Evolutionary conservation across 371 early-diverging fungal genomes (phyloP).

Genomic region (Fennellomyces sp.): DNA sequence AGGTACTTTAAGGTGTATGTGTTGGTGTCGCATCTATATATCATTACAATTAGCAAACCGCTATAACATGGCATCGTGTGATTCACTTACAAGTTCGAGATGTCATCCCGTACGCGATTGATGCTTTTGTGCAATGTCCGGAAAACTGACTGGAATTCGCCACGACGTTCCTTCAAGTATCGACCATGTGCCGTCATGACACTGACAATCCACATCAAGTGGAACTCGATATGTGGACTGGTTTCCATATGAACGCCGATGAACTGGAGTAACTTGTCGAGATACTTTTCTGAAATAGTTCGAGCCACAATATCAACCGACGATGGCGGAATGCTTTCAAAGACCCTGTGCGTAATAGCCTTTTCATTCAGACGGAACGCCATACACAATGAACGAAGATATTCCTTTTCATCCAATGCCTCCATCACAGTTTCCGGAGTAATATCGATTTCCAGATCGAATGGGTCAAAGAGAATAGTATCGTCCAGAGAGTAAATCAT

Average conservation of each 20-base stretch:
- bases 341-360: constrained; percentile 72
- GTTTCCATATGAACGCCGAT: constrained; percentile 76
- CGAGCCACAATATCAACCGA: constrained; percentile 76
- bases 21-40: constrained; percentile 80
- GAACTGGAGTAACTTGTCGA: constrained; percentile 82
- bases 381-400: constrained; percentile 87
- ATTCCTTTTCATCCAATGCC: constrained; percentile 73
- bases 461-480: constrained; percentile 92
- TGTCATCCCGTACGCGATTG: constrained; percentile 68
- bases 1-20: constrained; percentile 78
- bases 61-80: background rate
- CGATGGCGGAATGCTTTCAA: constrained; percentile 80
- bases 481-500: constrained; percentile 94
- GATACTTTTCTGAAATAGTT: constrained; percentile 82
- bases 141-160: constrained; percentile 75
- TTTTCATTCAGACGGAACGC: constrained; percentile 90
- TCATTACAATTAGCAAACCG: no score
- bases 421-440: constrained; percentile 86
- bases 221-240: constrained; percentile 86
- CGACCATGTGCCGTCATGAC: constrained; percentile 81
- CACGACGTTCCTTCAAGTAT: constrained; percentile 79
- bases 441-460: constrained; percentile 94
- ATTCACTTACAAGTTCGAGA: constrained; percentile 79
- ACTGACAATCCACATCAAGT: constrained; percentile 79
- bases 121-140: constrained; percentile 82